Percentiles rank a stretch among this genome's conserved stretches.
phyloP scores from a whole-genome alignment of 139 green algal species.

The Nannochloris sp. region DNA sequence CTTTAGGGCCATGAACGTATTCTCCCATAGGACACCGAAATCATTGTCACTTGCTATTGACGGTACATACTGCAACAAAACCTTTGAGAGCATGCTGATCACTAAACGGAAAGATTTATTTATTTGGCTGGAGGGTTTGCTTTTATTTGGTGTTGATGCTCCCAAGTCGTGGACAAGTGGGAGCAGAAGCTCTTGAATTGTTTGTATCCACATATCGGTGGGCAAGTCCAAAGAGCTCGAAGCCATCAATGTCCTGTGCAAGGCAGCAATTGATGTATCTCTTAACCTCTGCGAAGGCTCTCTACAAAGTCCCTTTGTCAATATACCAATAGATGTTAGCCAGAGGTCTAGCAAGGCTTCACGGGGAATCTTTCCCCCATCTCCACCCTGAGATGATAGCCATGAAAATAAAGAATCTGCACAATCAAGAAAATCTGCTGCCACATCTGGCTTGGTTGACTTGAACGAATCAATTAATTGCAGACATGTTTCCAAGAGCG shows the following conservation, averaged over 20 bases:
- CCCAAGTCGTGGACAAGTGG: slow-evolving; percentile 29
- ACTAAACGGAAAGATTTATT: slow-evolving; percentile 49
- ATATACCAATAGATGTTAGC: slow-evolving; percentile 35
- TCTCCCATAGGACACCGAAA: slow-evolving; percentile 45
- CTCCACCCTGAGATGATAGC: slow-evolving; percentile 29
- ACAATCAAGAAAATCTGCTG: slow-evolving; percentile 37
- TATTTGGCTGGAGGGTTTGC: slow-evolving; percentile 21
- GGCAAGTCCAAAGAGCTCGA: slow-evolving; percentile 53
- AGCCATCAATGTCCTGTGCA: slow-evolving; percentile 59
- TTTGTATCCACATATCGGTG: slow-evolving; percentile 36
- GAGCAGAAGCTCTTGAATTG: slow-evolving; percentile 39
- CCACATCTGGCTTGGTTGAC: slow-evolving; percentile 17
- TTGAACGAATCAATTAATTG: slow-evolving; percentile 49
- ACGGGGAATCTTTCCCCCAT: slow-evolving; percentile 12
- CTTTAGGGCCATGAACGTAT: slow-evolving; percentile 31
- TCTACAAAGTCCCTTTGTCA: slow-evolving; percentile 31
- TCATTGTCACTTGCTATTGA: slow-evolving; percentile 20
- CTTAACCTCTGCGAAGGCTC: slow-evolving; percentile 40
- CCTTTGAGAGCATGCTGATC: slow-evolving; percentile 53
- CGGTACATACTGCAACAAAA: slow-evolving; percentile 47
- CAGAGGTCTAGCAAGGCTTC: slow-evolving; percentile 47
- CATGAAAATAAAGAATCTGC: slow-evolving; percentile 38
- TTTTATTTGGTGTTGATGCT: slow-evolving; percentile 1
- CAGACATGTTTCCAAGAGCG: slow-evolving; percentile 29
- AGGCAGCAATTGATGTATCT: slow-evolving; percentile 41